phyloP scores from a whole-genome alignment of 2,329 filamentous ascomycete genomes.

The Colletotrichum simmondsii region DNA sequence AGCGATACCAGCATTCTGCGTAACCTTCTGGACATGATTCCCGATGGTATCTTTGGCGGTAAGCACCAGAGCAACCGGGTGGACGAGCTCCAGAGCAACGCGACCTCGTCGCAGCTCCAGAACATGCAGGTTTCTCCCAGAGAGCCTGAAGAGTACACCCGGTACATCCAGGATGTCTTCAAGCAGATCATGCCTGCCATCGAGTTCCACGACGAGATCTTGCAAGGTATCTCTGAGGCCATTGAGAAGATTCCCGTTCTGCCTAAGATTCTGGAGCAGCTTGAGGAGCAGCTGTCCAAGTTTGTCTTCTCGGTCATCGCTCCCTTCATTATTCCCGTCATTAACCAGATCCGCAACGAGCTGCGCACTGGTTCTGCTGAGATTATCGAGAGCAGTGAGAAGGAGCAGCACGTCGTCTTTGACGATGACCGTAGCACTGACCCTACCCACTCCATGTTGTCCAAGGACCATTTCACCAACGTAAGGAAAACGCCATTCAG shows the following conservation, averaged over 20 bases:
- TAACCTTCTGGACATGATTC: constrained; percentile 84
- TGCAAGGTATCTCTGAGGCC: constrained; percentile 81
- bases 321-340: constrained; percentile 86
- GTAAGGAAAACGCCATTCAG: constrained; percentile 49
- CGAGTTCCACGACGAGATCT: constrained; percentile 88
- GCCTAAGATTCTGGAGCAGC: constrained; percentile 84
- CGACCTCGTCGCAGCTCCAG: constrained; percentile 79
- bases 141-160: constrained; percentile 85
- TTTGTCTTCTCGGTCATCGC: constrained; percentile 94
- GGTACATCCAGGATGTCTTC: constrained; percentile 79
- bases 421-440: constrained; percentile 80
- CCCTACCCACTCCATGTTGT: constrained; percentile 94
- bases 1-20: constrained; percentile 80
- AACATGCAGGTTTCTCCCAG: constrained; percentile 80
- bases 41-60: constrained; percentile 81
- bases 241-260: constrained; percentile 89
- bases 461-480: constrained; percentile 95
- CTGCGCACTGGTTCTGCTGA: constrained; percentile 86
- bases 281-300: constrained; percentile 87
- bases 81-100: constrained; percentile 82
- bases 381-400: constrained; percentile 85
- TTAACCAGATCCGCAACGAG: constrained; percentile 87
- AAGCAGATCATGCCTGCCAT: constrained; percentile 89
- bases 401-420: constrained; percentile 90
- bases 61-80: constrained; percentile 80